Base-by-base conservation (phyloP, 768 basidiomycete species). In the Suillus weaverae region DNA sequence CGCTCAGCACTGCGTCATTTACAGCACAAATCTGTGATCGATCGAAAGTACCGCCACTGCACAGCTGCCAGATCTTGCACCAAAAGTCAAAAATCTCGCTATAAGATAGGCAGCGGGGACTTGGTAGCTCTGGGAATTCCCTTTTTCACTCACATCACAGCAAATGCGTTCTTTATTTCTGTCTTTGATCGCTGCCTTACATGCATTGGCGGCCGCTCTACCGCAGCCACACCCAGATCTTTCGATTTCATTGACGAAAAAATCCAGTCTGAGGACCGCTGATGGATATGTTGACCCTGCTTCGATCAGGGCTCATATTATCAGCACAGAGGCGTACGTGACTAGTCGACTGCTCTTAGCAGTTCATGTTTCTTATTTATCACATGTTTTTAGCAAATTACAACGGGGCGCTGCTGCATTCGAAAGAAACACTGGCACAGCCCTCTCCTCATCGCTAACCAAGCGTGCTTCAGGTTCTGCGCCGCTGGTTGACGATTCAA, bases 241-340 rank as follows among this genome's bases (percentile, higher is more conserved):
- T 2, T 60, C 41, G 20, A 72, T 74, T 20, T 48, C 72, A 1
- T 64, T 75, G 2, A 57, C 54, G 5, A 74, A 70, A 54, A 61
- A 56, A 54, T 66, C 53, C 8, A 63, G 43, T 41, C 13, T 72
- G 0, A 36, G 14, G 6, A 46, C 50, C 5, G 55, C 18, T 16
- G 53, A 68, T 32, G 72, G 74, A 9, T 22, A 57, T 13, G 66
- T 69, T 50, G 59, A 75, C 38, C 39, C 72, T 6, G 50, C 57
- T 8, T 62, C 54, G 11, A 39, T 65, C 39, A 67, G 64, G 3
- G 55, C 66, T 20, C 71, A 75, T 60, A 6, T 74, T 6, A 63
- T 69, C 14, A 22, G 51, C 43, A 62, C 63, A 38, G 61, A 69
- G 61, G 33, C 48, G 63, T 70, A 53, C 13, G 55, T 51, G 13